These are phyloP conservation scores for Rosa chinensis DNA, from an alignment of 306 rosid genomes.

Conservation along the genomic window DNA sequence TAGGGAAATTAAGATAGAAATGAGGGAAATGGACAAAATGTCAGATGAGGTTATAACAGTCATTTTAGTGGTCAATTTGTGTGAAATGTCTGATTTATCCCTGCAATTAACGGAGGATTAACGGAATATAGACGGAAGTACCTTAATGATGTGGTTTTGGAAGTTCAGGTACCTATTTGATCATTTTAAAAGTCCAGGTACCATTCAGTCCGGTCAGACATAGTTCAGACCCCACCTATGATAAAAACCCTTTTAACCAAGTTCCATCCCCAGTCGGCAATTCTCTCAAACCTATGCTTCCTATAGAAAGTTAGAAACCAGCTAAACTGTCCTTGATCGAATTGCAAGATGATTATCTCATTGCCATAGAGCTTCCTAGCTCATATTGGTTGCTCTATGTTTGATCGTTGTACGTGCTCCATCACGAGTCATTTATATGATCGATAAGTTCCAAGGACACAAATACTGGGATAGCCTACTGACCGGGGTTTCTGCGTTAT, in stretches of 20 bases:
- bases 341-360: not conserved
- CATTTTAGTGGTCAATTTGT: too few relatives aligned
- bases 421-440: not conserved
- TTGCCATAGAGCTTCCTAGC: not conserved
- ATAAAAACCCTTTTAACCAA: not conserved
- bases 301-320: not conserved
- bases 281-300: not conserved
- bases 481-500: not conserved
- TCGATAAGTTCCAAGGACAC: not conserved
- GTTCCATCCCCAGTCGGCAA: not conserved
- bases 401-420: not conserved
- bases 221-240: too few relatives aligned
- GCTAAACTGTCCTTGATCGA: not conserved
- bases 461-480: not conserved
- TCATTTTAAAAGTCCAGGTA: too few relatives aligned
- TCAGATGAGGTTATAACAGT: too few relatives aligned
- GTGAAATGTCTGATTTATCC: too few relatives aligned
- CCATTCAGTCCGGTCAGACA: too few relatives aligned
- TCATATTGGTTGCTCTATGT: not conserved
- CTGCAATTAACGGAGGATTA: too few relatives aligned
- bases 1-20: too few relatives aligned
- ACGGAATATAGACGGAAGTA: too few relatives aligned
- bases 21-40: too few relatives aligned
- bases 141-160: too few relatives aligned
- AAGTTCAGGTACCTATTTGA: too few relatives aligned